Evolutionary conservation across 164 flowering plant species (phyloP).

Genomic region (Platanus orientalis): DNA sequence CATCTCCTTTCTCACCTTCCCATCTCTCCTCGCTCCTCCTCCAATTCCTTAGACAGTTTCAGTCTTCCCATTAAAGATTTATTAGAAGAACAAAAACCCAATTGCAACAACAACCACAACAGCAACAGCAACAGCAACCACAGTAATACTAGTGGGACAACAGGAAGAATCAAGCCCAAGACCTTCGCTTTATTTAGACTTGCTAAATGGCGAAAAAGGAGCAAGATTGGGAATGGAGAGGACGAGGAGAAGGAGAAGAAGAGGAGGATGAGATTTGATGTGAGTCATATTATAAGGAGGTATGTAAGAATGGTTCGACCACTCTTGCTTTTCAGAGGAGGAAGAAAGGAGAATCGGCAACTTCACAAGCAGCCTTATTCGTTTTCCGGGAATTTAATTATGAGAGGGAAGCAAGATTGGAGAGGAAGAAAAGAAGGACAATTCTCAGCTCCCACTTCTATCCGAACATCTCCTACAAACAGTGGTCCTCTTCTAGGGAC

Average conservation of each 20-base stretch:
- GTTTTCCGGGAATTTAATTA: constrained; percentile 39
- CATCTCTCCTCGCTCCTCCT: constrained; percentile 67
- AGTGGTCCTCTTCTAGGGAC: constrained; percentile 60
- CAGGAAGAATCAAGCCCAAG: constrained; percentile 45
- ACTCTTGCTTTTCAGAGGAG: constrained; percentile 35
- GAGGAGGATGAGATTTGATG: constrained; percentile 41
- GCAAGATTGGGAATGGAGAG: constrained; percentile 18
- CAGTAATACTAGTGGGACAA: constrained; percentile 10
- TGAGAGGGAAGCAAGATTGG: constrained; percentile 26
- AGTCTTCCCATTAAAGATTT: constrained; percentile 48
- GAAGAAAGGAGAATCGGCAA: constrained; percentile 29
- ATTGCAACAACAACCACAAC: constrained; percentile 5
- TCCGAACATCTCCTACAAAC: constrained; percentile 74
- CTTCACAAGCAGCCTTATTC: constrained; percentile 41
- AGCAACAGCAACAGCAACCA: not conserved
- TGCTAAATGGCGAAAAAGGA: constrained; percentile 41
- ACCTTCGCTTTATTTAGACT: constrained; percentile 55
- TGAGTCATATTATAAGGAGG: constrained; percentile 47
- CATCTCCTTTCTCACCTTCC: constrained; percentile 70
- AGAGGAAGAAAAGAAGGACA: constrained; percentile 37
- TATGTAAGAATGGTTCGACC: constrained; percentile 59
- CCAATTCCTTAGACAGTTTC: constrained; percentile 58
- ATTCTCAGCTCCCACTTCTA: constrained; percentile 79
- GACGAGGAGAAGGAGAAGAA: constrained; percentile 25
- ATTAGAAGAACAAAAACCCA: constrained; percentile 17